Conservation (phyloP, 495 filamentous ascomycete species). For the Tuber borchii region DNA sequence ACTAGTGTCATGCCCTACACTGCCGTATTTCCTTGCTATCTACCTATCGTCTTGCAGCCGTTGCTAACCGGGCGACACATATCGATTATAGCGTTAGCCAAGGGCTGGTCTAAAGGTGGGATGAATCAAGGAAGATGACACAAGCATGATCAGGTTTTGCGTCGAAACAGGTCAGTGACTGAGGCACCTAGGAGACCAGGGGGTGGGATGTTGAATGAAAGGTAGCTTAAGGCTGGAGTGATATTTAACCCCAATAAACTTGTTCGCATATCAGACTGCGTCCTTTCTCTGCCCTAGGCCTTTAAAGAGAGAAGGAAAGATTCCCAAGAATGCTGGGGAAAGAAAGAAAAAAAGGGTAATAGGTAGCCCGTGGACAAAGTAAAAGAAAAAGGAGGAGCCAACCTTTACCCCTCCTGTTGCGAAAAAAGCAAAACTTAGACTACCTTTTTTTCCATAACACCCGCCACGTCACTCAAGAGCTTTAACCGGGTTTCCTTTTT, state of each 20-base stretch:
- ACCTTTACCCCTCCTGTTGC: neutral
- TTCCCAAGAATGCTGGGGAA: too few relatives aligned
- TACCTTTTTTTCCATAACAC: neutral
- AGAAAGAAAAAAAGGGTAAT: too few relatives aligned
- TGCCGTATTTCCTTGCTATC: neutral
- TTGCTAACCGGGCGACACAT: neutral
- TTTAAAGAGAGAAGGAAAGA: too few relatives aligned
- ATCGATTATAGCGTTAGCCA: conserved; percentile 64
- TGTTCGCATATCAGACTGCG: too few relatives aligned
- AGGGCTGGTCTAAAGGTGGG: conserved; percentile 59
- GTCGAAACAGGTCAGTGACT: neutral
- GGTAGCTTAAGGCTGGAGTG: too few relatives aligned
- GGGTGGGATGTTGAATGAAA: too few relatives aligned
- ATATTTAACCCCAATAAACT: too few relatives aligned
- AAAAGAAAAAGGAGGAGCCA: neutral
- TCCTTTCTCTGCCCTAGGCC: too few relatives aligned
- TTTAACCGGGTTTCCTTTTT: neutral
- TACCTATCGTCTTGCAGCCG: conserved; percentile 15
- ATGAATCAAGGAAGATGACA: conserved; percentile 51
- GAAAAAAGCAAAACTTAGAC: neutral
- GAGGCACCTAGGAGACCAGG: too few relatives aligned
- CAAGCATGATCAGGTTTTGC: conserved; percentile 6
- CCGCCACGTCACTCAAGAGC: neutral
- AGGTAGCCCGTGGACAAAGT: neutral
- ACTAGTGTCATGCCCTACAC: conserved; percentile 40